Conservation (phyloP, 768 basidiomycete species). For the Suillus clintonianus region DNA sequence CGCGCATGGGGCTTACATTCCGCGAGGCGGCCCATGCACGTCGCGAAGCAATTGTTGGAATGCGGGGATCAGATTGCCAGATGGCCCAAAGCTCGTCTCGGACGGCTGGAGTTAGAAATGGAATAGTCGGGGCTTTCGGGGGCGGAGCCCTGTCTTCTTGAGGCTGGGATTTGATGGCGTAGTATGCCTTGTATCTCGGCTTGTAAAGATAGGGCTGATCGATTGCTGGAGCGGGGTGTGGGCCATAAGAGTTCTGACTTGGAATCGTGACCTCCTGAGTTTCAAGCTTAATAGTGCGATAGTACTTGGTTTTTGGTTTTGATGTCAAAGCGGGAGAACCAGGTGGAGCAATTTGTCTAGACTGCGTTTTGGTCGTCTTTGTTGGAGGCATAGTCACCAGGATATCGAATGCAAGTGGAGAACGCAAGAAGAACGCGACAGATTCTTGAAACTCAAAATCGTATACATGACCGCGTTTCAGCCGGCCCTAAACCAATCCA, state of each 20-base stretch:
- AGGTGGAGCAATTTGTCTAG: no score
- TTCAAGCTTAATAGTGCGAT: neutral
- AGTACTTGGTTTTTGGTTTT: no score
- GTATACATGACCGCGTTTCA: neutral
- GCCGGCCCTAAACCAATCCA: neutral
- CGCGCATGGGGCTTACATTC: conserved; percentile 16
- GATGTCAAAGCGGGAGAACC: no score
- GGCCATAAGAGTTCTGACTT: neutral
- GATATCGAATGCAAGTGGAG: neutral
- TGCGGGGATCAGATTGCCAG: conserved; percentile 28
- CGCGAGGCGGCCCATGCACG: conserved; percentile 27
- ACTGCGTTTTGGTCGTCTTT: neutral
- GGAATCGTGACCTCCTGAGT: neutral
- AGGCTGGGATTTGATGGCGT: neutral
- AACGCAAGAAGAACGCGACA: no score
- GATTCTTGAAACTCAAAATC: no score
- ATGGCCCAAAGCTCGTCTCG: conserved; percentile 31
- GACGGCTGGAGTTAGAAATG: neutral
- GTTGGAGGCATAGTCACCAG: neutral
- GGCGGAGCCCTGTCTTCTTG: neutral
- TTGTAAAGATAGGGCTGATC: neutral
- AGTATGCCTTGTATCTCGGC: neutral
- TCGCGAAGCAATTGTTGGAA: conserved; percentile 29
- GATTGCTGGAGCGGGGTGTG: neutral
- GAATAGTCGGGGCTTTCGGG: neutral